Evolutionary conservation across 2,329 filamentous ascomycete genomes (phyloP).

Genomic region (Fusarium transvaalense): DNA sequence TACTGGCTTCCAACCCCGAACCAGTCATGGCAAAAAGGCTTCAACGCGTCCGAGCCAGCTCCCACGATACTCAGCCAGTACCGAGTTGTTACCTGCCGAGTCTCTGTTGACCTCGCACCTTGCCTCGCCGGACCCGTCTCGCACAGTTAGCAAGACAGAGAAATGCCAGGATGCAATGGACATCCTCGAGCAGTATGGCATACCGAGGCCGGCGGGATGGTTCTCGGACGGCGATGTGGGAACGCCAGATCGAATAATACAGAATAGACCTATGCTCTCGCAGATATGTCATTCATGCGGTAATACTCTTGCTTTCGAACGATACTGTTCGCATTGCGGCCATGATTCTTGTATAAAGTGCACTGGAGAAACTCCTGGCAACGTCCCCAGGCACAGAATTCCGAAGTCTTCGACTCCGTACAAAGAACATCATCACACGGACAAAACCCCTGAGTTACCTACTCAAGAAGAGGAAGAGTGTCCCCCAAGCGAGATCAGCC

Average conservation of each 20-base stretch:
- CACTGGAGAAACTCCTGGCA: conserved; percentile 51
- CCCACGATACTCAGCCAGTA: conserved; percentile 4
- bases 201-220: conserved; percentile 61
- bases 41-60: background rate
- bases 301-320: conserved; percentile 54
- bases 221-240: conserved; percentile 56
- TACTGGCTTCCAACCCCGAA: conserved; percentile 20
- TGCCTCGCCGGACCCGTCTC: conserved; percentile 38
- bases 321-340: conserved; percentile 62
- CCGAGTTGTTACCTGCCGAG: conserved; percentile 11
- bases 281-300: conserved; percentile 66
- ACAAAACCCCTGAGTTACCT: conserved; percentile 7
- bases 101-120: conserved; percentile 11
- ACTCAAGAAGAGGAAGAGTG: background rate
- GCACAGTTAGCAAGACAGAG: conserved; percentile 51
- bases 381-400: conserved; percentile 13
- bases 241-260: conserved; percentile 17
- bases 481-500: conserved; percentile 9
- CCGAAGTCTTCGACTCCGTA: conserved; percentile 1
- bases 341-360: conserved; percentile 65
- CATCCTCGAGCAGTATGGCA: conserved; percentile 61
- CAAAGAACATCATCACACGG: conserved; percentile 12
- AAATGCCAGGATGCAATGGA: conserved; percentile 60
- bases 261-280: conserved; percentile 41
- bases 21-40: background rate